Base-by-base conservation (phyloP, 768 basidiomycete species). In the Kondoa subrosea region DNA sequence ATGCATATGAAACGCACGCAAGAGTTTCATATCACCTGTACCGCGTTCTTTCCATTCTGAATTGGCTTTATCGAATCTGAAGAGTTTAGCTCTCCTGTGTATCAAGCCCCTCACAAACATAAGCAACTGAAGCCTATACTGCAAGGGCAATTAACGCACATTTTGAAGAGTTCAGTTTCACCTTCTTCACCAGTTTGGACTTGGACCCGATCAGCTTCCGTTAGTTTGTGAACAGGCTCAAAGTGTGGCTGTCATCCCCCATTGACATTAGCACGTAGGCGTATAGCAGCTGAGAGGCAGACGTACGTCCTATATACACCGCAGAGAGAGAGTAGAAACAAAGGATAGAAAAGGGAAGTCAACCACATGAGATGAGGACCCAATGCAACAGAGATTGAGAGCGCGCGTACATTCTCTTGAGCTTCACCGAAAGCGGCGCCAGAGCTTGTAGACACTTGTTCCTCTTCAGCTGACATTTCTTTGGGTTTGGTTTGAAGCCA, bases 31-130 rank as follows among this genome's bases (percentile, higher is more conserved):
- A 56, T 93, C 91, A 59, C 93, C 93, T 17, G 92, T 97, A 56
- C 93, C 93, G 34, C 95, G 81, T 80, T 99, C 95, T 78, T 99
- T 99, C 95, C 95, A 99, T 79, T 97, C 93, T 64, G 84, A 80
- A 63, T 84, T 80, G 34, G 75, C 78, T 69, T 82, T 77, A 73
- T 87, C 87, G 80, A 97, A 99, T 76, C 95, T 85, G 84, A 97
- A 99, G 69, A 99, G 84, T 81, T 97, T 97, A 74, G 95, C 87
- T 74, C 93, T 89, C 88, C 93, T 97, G 76, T 33, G 16, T 33
- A 3, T 29, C 14, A 2, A 40, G 27, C 16, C 27, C 31, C n/a
- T n/a, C 8, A 56, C 31, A 65, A 16, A 14, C n/a, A 21, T 29
- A 34, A n/a, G n/a, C 56, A 25, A 34, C 17, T 3, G 34, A 4